Evolutionary conservation across 331 rosid genomes (phyloP), one percentile per base, ranked within the genome.

Genomic region (Dryas integrifolia): DNA sequence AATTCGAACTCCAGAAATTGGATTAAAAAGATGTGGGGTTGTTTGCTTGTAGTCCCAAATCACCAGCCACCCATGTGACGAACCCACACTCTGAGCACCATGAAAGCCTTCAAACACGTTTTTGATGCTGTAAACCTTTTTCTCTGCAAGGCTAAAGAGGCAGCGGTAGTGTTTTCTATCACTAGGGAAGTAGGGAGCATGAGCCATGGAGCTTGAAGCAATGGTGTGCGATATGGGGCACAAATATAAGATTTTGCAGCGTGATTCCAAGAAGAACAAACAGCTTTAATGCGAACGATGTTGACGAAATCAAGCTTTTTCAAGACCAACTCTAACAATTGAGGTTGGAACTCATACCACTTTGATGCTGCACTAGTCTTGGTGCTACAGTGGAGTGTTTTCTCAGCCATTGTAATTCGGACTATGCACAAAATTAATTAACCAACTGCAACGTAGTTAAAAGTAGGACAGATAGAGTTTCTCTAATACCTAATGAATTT

Each of bases 171-270:
- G 52, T 43, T 39, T 3, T 5, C 12, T 30, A 5, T 6, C 3
- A 40, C 73, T 18, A 18, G 61, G 73, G 5, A 69, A 40, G 63
- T 18, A 18, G 61, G 73, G 5, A 69, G 30, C 73, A 69, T 69
- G 16, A 52, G 50, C 51, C 58, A 38, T 1, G 63, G 73, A 69
- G 21, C 16, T 52, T 18, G 62, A 11, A 21, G 50, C 58, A 67
- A 46, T 11, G 38, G 3, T 1, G 26, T 60, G 44, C 6, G 6
- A 12, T 0, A 4, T 24, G 70, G 70, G 40, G 55, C 35, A 24
- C 58, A 69, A n/a, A 26, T 15, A 7, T 26, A 39, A 18, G 50
- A 39, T 9, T 24, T 16, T 6, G 51, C 73, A 5, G 73, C 62
- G 6, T 18, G 62, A 7, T 71, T 55, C 66, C 66, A 71, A 12